Base-by-base conservation (phyloP, 305 asterid genomes). In the Fraxinus platypoda region DNA sequence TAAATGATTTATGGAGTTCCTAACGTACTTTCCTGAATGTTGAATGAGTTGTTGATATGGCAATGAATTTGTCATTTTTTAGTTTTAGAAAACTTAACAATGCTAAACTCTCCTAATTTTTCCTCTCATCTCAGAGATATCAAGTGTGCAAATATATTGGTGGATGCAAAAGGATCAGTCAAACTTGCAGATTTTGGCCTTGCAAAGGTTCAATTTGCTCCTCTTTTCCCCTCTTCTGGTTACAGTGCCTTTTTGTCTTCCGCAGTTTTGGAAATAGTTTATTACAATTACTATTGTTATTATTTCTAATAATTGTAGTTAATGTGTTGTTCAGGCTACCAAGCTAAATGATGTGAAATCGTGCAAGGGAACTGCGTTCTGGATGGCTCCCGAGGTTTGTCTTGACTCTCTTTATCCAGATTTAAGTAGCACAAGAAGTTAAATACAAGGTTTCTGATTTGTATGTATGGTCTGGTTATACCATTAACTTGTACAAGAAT, bases 301-400 rank as follows among this genome's bases (percentile, higher is more conserved):
- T 23, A 30, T 68, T 35, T 54, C 76, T 81, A 43, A 74, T 64
- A 78, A 80, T 75, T 82, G 15, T 81, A 2, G 26, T 54, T 54
- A 54, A 54, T 71, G 81, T 76, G 37, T 80, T 81, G 41, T 87
- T 85, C 90, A 96, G 98, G 97, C 98, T 76, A 90, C 95, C 52
- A 94, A 88, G 84, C 85, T 91, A 85, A 96, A 96, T 84, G 97
- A 93, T 84, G 95, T 91, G 80, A 93, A 93, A 83, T 96, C 99
- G 75, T 96, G 97, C 94, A 94, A 94, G 89, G 99, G 99, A 64
- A 96, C 99, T 88, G 91, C 93, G 73, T 91, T 92, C 85, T 96
- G 98, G 99, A 96, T 96, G 99, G 98, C 99, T 88, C 99, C 98
- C 54, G 99, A 96, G 98, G 99, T 96, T 86, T 78, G 91, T 30